Evolutionary conservation across 768 basidiomycete genomes (phyloP).

Genomic region (Termitomyces sp.): DNA sequence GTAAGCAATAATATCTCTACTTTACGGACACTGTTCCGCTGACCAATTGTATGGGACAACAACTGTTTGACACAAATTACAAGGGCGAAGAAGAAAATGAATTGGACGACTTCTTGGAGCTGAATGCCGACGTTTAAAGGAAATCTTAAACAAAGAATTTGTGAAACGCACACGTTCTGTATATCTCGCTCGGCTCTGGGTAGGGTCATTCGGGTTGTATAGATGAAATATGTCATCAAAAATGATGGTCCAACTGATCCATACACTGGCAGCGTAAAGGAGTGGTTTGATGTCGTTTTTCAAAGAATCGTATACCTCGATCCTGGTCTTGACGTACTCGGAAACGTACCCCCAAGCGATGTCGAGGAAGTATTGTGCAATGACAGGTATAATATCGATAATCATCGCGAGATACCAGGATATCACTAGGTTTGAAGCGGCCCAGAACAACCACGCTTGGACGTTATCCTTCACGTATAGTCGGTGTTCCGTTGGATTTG

Average conservation of each 20-base stretch:
- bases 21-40: constrained; percentile 1
- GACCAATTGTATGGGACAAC: constrained; percentile 60
- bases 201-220: constrained; percentile 33
- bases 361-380: constrained; percentile 47
- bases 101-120: constrained; percentile 61
- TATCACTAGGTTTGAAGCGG: constrained; percentile 67
- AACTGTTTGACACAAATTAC: constrained; percentile 60
- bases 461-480: constrained; percentile 60
- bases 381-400: constrained; percentile 59
- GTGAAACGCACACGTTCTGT: constrained; percentile 41
- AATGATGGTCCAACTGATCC: constrained; percentile 73
- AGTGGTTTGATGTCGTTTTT: constrained; percentile 68
- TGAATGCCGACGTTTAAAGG: constrained; percentile 15
- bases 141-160: not conserved
- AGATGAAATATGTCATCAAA: constrained; percentile 62
- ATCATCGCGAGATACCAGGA: constrained; percentile 77
- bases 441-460: constrained; percentile 80
- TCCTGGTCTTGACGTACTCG: constrained; percentile 55
- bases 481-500: constrained; percentile 48
- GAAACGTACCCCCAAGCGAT: constrained; percentile 72
- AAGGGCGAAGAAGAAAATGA: constrained; percentile 71
- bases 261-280: constrained; percentile 64
- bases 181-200: constrained; percentile 51
- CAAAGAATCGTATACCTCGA: constrained; percentile 66
- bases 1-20: not conserved